Conservation (phyloP, 768 basidiomycete species). For the Hemileccinum impolitum region DNA sequence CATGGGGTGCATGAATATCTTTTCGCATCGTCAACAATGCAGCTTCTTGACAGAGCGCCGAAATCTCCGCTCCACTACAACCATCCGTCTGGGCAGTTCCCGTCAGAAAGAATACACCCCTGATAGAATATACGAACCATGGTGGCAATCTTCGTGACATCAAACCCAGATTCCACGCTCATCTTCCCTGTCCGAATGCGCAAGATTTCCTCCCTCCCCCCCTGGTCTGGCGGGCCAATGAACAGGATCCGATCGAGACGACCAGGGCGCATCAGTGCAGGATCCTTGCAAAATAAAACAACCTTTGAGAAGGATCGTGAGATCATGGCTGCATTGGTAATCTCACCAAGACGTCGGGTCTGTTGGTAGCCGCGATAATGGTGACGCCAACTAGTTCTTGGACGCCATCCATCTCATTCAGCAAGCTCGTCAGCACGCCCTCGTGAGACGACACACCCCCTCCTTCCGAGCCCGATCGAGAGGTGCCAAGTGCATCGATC, state of each 20-base stretch:
- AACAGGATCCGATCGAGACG: constrained; percentile 92
- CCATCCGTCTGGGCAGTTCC: constrained; percentile 68
- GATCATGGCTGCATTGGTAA: background rate
- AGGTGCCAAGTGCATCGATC: constrained; percentile 88
- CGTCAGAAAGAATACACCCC: constrained; percentile 4
- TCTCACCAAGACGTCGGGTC: constrained; percentile 88
- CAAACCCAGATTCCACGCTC: constrained; percentile 70
- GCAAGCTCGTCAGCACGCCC: constrained; percentile 86
- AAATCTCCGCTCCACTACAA: constrained; percentile 94
- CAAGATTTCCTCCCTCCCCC: constrained; percentile 82
- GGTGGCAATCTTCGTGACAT: constrained; percentile 62
- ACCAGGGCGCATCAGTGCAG: constrained; percentile 93
- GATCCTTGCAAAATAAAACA: constrained; percentile 54
- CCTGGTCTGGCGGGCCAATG: constrained; percentile 85
- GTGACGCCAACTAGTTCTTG: constrained; percentile 95
- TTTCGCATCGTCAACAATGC: constrained; percentile 89
- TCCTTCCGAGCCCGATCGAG: constrained; percentile 56
- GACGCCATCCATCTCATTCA: constrained; percentile 99
- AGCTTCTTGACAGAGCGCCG: constrained; percentile 92
- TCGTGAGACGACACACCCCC: constrained; percentile 63
- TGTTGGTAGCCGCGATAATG: constrained; percentile 92
- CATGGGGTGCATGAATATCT: constrained; percentile 73
- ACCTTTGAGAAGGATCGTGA: background rate
- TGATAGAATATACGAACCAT: constrained; percentile 44
- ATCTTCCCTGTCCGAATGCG: constrained; percentile 73